Evolutionary conservation across 805 yeast species (phyloP).

Genomic region (Candida sphagnicola): DNA sequence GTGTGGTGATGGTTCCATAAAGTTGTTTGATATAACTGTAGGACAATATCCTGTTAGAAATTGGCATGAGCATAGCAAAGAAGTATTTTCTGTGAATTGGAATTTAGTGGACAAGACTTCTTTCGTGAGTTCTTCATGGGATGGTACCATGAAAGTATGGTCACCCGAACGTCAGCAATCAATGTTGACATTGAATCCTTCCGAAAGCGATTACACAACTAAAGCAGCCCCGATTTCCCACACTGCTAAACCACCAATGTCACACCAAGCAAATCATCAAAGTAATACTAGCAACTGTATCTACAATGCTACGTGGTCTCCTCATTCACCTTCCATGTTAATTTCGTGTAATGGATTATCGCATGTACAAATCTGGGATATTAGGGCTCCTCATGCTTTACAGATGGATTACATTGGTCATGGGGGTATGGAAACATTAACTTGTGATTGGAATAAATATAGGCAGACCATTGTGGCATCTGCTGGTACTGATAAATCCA

Average conservation of each 20-base stretch:
- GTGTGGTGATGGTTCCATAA: constrained; percentile 86
- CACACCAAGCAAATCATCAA: constrained; percentile 36
- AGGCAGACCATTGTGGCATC: constrained; percentile 75
- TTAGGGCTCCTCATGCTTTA: constrained; percentile 61
- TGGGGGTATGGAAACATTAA: constrained; percentile 73
- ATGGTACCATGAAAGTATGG: constrained; percentile 83
- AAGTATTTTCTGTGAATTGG: constrained; percentile 74
- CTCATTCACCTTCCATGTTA: constrained; percentile 71
- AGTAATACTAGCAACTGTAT: constrained; percentile 54
- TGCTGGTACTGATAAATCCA: constrained; percentile 85
- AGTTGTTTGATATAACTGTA: constrained; percentile 72
- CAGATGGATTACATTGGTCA: constrained; percentile 66
- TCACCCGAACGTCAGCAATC: constrained; percentile 56
- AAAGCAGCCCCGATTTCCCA: constrained; percentile 20
- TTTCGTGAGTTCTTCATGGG: constrained; percentile 88
- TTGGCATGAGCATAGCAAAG: constrained; percentile 73
- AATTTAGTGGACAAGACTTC: constrained; percentile 60
- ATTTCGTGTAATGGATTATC: constrained; percentile 74
- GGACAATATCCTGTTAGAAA: constrained; percentile 68
- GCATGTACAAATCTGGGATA: constrained; percentile 77
- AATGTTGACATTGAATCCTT: constrained; percentile 48
- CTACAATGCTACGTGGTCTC: constrained; percentile 79
- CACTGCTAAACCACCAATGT: constrained; percentile 22
- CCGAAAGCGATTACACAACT: constrained; percentile 23
- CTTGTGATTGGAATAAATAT: constrained; percentile 90